Evolutionary conservation across 805 yeast species (phyloP).

Genomic region (Spathaspora passalidarum): DNA sequence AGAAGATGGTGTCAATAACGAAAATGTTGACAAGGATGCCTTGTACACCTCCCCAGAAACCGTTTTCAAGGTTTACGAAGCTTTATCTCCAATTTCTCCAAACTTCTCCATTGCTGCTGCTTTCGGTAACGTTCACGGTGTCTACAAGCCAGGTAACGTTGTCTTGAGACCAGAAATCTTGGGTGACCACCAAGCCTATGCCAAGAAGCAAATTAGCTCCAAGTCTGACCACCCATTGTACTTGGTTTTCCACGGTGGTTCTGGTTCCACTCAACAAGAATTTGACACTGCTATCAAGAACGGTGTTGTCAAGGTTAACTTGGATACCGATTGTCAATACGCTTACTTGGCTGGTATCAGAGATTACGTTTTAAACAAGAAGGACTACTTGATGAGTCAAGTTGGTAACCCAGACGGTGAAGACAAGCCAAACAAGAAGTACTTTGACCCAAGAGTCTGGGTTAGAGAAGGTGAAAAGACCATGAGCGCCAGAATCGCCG

Average conservation of each 20-base stretch:
- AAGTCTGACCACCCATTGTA: constrained; percentile 69
- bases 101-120: constrained; percentile 99
- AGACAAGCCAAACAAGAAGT: constrained; percentile 99
- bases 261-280: constrained; percentile 92
- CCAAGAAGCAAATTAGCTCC: constrained; percentile 62
- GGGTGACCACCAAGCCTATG: constrained; percentile 93
- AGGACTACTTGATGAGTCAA: constrained; percentile 84
- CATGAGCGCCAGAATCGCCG: constrained; percentile 81
- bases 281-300: constrained; percentile 84
- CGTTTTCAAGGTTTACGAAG: constrained; percentile 86
- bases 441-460: constrained; percentile 99
- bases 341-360: constrained; percentile 97
- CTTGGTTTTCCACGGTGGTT: constrained; percentile 99
- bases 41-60: constrained; percentile 96
- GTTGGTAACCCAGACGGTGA: constrained; percentile 99
- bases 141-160: constrained; percentile 98
- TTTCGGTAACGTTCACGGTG: constrained; percentile 99
- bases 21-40: constrained; percentile 79
- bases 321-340: constrained; percentile 98
- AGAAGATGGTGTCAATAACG: constrained; percentile 99
- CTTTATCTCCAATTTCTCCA: constrained; percentile 86
- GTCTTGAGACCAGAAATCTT: constrained; percentile 86
- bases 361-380: constrained; percentile 93
- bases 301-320: constrained; percentile 99
- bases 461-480: constrained; percentile 99